These are phyloP conservation scores for Smittium culicis DNA, from an alignment of 371 early-diverging fungal species.

Conservation along the genomic window DNA sequence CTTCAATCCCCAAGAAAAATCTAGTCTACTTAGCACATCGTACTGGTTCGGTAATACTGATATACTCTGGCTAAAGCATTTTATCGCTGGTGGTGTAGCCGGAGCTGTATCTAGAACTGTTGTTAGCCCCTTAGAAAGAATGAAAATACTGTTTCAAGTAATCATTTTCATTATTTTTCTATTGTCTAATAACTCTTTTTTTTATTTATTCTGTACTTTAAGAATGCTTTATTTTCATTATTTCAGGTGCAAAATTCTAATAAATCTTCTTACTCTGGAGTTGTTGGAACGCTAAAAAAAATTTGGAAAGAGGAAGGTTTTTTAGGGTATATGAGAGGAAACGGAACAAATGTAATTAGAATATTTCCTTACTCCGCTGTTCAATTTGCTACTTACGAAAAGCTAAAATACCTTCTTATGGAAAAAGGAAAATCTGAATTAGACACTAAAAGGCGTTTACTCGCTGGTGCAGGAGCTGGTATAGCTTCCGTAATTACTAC, in stretches of 20 bases:
- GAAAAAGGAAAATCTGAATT: slow-evolving; percentile 51
- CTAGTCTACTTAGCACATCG: slow-evolving; percentile 30
- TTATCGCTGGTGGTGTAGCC: slow-evolving; percentile 78
- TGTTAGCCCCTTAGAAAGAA: slow-evolving; percentile 83
- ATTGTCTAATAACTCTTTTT: background rate
- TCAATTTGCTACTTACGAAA: slow-evolving; percentile 81
- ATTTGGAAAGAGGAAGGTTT: slow-evolving; percentile 82
- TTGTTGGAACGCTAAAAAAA: slow-evolving; percentile 52
- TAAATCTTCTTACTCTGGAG: slow-evolving; percentile 49
- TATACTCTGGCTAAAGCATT: slow-evolving; percentile 48
- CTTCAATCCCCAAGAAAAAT: background rate
- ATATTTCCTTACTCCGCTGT: slow-evolving; percentile 82
- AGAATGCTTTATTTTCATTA: background rate
- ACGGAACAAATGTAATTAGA: slow-evolving; percentile 82
- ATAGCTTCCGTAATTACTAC: slow-evolving; percentile 67
- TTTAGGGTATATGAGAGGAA: slow-evolving; percentile 75
- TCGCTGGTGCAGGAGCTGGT: slow-evolving; percentile 78
- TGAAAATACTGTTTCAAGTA: slow-evolving; percentile 85
- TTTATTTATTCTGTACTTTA: background rate
- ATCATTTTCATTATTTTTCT: background rate
- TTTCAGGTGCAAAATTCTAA: slow-evolving; percentile 59
- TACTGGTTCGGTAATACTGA: slow-evolving; percentile 33
- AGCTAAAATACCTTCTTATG: slow-evolving; percentile 40
- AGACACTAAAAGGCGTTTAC: slow-evolving; percentile 55
- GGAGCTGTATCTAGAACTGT: slow-evolving; percentile 84